Base-by-base conservation (phyloP, 2,329 filamentous ascomycete species). In the Fusarium mangiferae region DNA sequence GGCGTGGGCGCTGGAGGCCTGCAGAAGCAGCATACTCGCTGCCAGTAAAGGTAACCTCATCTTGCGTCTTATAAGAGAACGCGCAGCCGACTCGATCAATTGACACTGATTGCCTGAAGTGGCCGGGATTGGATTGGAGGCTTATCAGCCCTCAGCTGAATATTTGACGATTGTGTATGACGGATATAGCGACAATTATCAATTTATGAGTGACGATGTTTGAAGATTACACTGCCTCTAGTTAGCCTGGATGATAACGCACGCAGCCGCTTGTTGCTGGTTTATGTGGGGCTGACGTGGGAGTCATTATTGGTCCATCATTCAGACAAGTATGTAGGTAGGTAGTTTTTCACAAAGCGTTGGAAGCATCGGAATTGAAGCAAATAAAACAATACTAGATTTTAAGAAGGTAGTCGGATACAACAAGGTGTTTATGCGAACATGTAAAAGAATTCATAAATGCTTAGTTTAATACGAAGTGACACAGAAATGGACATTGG, bases 31-130 rank as follows among this genome's bases (percentile, higher is more conserved):
- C 61, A 81, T 42, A 48, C 77, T 64, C 56, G 76, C 64, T 18
- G 69, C 70, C 51, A 79, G 55, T 35, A 75, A 60, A 66, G 78
- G 78, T 75, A 81, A 72, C 62, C 74, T 79, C 71, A 78, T 75
- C 30, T 57, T 70, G 66, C 38, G 58, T 30, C 41, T 44, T 42
- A 46, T 44, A 36, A 30, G 24, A 41, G 49, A 33, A 48, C 39
- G 62, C 63, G 39, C 55, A 60, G 63, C 44, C 28, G 64, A 60
- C 44, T 64, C 52, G 44, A 54, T 28, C 58, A 54, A 59, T 61
- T 36, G 33, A 49, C 52, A 28, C 30, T 60, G 28, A 24, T 69
- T 48, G 46, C 62, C 55, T 35, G n/a, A 56, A 61, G 49, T 36
- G 30, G 48, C 52, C 41, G 17, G 45, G 42, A 63, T 45, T 45